Evolutionary conservation across 192 early-diverging fungal species (phyloP).

Genomic region (Rhizophagus prolifer): DNA sequence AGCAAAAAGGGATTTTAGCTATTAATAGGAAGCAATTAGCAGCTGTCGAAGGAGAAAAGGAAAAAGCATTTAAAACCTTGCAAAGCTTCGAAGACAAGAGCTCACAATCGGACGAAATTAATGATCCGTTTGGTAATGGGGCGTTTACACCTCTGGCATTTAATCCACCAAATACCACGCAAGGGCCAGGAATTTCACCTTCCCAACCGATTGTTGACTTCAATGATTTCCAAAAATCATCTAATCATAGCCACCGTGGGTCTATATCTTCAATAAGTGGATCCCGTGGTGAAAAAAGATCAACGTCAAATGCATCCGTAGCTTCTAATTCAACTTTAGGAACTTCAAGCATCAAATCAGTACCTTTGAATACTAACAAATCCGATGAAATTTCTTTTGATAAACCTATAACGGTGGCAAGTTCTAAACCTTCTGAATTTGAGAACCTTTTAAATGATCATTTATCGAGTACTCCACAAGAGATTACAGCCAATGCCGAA

Average conservation of each 20-base stretch:
- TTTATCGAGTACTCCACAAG: background rate
- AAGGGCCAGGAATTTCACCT: background rate
- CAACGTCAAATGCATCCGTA: slow-evolving; percentile 18
- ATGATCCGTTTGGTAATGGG: slow-evolving; percentile 16
- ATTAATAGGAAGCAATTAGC: slow-evolving; percentile 64
- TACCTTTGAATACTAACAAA: background rate
- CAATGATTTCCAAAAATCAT: background rate
- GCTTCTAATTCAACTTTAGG: slow-evolving; percentile 20
- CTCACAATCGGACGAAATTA: background rate
- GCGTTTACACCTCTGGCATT: background rate
- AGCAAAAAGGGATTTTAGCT: slow-evolving; percentile 61
- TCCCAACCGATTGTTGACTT: background rate
- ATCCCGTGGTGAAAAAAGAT: background rate
- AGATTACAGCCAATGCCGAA: background rate
- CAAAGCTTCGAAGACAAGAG: background rate
- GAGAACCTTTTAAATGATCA: slow-evolving; percentile 5
- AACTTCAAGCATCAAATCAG: slow-evolving; percentile 9
- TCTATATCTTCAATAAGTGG: slow-evolving; percentile 20
- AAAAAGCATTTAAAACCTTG: slow-evolving; percentile 36
- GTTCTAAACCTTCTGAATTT: slow-evolving; percentile 10
- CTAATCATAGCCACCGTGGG: slow-evolving; percentile 5
- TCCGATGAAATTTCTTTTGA: background rate
- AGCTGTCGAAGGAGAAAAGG: slow-evolving; percentile 60
- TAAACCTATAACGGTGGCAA: slow-evolving; percentile 17
- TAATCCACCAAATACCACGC: background rate